Conservation (phyloP, 495 filamentous ascomycete species). For the Annulohypoxylon stygium region DNA sequence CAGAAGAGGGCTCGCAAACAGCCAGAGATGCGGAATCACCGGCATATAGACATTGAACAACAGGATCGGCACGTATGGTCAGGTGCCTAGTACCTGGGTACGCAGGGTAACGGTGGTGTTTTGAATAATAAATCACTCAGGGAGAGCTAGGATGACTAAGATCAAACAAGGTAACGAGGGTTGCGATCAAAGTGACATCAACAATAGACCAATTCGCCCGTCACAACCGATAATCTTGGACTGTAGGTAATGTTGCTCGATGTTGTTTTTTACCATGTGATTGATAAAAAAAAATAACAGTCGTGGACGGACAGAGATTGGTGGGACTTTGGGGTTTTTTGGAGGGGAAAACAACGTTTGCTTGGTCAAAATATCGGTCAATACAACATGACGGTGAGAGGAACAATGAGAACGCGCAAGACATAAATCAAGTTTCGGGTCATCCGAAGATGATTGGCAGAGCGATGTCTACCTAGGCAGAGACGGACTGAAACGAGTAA, state of each 20-base stretch:
- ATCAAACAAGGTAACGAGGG: not conserved
- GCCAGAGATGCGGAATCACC: slow-evolving; percentile 48
- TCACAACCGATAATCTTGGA: slow-evolving; percentile 14
- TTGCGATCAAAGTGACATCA: slow-evolving; percentile 39
- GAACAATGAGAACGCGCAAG: slow-evolving; percentile 32
- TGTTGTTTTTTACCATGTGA: slow-evolving; percentile 41
- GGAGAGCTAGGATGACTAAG: slow-evolving; percentile 40
- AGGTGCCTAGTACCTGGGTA: slow-evolving; percentile 24
- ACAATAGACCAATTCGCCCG: slow-evolving; percentile 20
- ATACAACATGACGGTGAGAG: slow-evolving; percentile 24
- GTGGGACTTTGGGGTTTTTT: slow-evolving; percentile 30
- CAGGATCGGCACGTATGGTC: slow-evolving; percentile 33
- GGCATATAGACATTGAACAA: slow-evolving; percentile 49
- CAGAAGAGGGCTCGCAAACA: slow-evolving; percentile 36
- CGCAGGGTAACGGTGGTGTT: not conserved
- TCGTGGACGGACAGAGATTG: slow-evolving; percentile 40
- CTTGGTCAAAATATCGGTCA: slow-evolving; percentile 37
- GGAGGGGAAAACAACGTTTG: slow-evolving; percentile 23
- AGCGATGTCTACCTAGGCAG: slow-evolving; percentile 15
- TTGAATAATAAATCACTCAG: slow-evolving; percentile 46
- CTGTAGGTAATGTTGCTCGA: not conserved
- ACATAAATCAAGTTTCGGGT: slow-evolving; percentile 36
- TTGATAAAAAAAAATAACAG: slow-evolving; percentile 39
- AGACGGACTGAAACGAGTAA: slow-evolving; percentile 19
- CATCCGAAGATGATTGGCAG: slow-evolving; percentile 18